Evolutionary conservation across 768 basidiomycete genomes (phyloP).

Genomic region (Tricholoma flavovirens): DNA sequence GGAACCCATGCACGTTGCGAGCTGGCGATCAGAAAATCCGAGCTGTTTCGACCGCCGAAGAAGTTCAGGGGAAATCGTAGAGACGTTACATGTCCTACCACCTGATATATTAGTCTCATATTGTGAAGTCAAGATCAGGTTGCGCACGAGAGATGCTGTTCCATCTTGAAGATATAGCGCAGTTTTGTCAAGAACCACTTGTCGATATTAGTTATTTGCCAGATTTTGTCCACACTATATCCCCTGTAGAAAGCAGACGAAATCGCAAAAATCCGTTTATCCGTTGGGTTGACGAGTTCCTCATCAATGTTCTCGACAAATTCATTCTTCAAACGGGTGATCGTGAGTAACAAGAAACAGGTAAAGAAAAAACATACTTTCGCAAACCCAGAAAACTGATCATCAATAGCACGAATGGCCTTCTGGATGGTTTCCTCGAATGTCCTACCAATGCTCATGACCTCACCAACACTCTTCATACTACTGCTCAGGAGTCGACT

Average conservation of each 20-base stretch:
- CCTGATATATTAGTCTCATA: conserved; percentile 5
- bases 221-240: conserved; percentile 92
- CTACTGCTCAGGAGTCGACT: conserved; percentile 86
- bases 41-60: conserved; percentile 86
- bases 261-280: conserved; percentile 96
- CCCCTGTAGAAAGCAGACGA: conserved; percentile 90
- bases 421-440: conserved; percentile 99
- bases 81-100: conserved; percentile 54
- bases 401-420: conserved; percentile 95
- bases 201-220: conserved; percentile 98
- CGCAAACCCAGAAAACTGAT: conserved; percentile 89
- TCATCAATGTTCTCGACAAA: conserved; percentile 88
- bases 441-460: conserved; percentile 97
- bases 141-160: conserved; percentile 68
- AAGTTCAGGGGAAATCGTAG: conserved; percentile 53
- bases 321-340: conserved; percentile 54
- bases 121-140: not conserved
- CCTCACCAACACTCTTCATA: conserved; percentile 99
- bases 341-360: not conserved
- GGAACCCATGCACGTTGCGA: conserved; percentile 77
- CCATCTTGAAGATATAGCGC: conserved; percentile 77
- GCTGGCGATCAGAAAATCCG: conserved; percentile 92
- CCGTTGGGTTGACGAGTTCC: conserved; percentile 90
- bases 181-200: conserved; percentile 96
- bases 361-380: conserved; percentile 41